Base-by-base conservation (phyloP, 2,329 filamentous ascomycete genomes). In the Hymenoscyphus fructigenus region DNA sequence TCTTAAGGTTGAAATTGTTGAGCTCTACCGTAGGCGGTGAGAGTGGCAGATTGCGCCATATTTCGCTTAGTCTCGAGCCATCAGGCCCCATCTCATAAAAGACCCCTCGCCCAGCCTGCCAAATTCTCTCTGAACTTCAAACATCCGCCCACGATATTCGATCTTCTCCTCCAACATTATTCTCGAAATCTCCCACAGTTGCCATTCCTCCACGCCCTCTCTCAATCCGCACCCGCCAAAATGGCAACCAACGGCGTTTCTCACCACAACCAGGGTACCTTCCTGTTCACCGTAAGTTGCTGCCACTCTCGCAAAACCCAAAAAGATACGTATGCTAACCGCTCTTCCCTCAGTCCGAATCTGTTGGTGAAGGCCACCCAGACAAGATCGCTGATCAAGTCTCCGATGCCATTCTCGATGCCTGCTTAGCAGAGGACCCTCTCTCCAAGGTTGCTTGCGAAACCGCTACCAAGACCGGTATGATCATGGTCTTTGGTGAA, bases 371-470 rank as follows among this genome's bases (percentile, higher is more conserved):
- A 83, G 91, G 91, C 73, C 93, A 96, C 84, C 92, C 93, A 76
- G 93, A 96, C 82, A 97, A 97, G 90, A 97, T 97, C 79, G 92
- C 91, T 80, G 95, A 99, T 80, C 95, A 99, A 85, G 92, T 98
- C 60, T 98, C 94, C 69, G 95, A 99, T 84, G 94, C 95, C 75
- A 88, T 99, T 77, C 93, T 99, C 84, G 95, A 99, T 86, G 95
- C 95, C 83, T 98, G 95, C 84, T 85, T 99, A 77, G 85, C 85
- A 69, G 91, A 95, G 82, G 95, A 99, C 80, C 94, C 94, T 72
- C 88, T 97, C 78, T 98, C 95, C 85, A 99, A 98, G 87, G 91
- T 98, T 75, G 95, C 95, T 79, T 99, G 95, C 82, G 95, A 99
- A 87, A 97, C 94, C 73, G 95, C 95, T 76, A 97, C 95, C 84